Base-by-base conservation (phyloP, 2,329 filamentous ascomycete genomes). In the Cladosporium phlei region DNA sequence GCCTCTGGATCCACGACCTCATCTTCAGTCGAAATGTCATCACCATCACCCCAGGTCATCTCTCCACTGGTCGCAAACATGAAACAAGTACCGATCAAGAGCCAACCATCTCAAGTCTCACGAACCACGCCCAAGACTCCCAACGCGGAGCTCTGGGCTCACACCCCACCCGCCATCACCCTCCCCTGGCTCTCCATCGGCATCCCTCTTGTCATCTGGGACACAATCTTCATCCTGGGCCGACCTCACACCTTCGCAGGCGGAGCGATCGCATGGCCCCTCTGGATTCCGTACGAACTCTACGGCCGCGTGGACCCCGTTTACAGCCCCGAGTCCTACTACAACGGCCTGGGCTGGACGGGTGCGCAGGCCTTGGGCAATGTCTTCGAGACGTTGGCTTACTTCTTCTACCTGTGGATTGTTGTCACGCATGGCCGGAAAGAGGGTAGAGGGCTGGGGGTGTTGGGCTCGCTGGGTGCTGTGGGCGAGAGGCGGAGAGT, bases 181-280 rank as follows among this genome's bases (percentile, higher is more conserved):
- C 75, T 88, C 33, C 55, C 81, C 53, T 95, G 88, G 88, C 74
- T 95, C 20, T 67, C 75, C 49, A 53, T 91, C 51, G 89, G 86
- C 16, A 69, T 93, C 12, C 87, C 86, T 1, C 76, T 94, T 50
- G 87, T 95, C 38, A 61, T 79, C 40, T 95, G 89, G 89, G 89
- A 95, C 69, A 79, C 78, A 22, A 71, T 73, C 48, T 95, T 95
- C 70, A 80, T 95, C 29, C 72, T 95, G 37, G 71, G 86, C 45
- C 86, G 89, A 16, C 89, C 89, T 22, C 79, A 83, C 66, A 86
- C 82, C 48, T 93, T 95, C 86, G 80, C 83, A 0, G 86, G 87
- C 55, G 88, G 88, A 12, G 68, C 66, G 37, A 71, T 85, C 43
- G 86, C 94, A 69, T 75, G 70, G 56, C 85, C 86, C 1, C 58